Evolutionary conservation across 768 basidiomycete species (phyloP), one percentile per base, ranked within the genome.

Genomic region (Xerocomus brunneocitrinus): DNA sequence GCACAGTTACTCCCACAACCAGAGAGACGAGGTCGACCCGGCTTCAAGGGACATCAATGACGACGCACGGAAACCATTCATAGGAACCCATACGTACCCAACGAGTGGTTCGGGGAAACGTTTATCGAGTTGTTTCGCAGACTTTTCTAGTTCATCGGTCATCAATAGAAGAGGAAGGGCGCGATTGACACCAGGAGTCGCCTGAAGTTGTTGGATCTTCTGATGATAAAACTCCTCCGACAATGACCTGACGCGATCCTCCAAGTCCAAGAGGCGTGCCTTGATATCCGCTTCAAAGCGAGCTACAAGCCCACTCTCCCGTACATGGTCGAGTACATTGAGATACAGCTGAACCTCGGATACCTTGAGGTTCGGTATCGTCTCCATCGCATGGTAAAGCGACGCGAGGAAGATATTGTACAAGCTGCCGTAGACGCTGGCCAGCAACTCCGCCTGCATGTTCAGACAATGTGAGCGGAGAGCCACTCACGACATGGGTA

Each of bases 131-230:
- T 78, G 72, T 69, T 95, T 94, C 16, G 89, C 83, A 35, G 77
- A 73, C 67, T 92, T 95, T 76, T 95, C 92, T 2, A 97, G 72
- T 72, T 95, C 95, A 44, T 89, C 87, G 4, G 90, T 91, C 81
- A 95, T 83, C 28, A 89, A 69, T 28, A 95, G 71, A 35, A 95
- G 72, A 1, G 92, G 91, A 34, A 91, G 71, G 0, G 92, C 90
- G 39, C 85, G 77, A 62, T 93, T 92, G 12, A 88, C 86, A 1
- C 89, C 90, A 4, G 88, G 87, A 6, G 82, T 73, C 3, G 80
- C 71, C 58, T 82, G 81, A 60, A 89, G 74, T 60, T 85, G 82
- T 40, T 79, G 75, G 59, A 82, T 78, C 71, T 82, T 86, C 50
- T 71, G 67, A 14, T 79, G 80, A 62, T 87, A 91, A 72, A 77